A percentile compares a stretch with the other conserved stretches of the same genome.
Conservation (phyloP, 2,329 filamentous ascomycete species). For the Penicillium sp. region DNA sequence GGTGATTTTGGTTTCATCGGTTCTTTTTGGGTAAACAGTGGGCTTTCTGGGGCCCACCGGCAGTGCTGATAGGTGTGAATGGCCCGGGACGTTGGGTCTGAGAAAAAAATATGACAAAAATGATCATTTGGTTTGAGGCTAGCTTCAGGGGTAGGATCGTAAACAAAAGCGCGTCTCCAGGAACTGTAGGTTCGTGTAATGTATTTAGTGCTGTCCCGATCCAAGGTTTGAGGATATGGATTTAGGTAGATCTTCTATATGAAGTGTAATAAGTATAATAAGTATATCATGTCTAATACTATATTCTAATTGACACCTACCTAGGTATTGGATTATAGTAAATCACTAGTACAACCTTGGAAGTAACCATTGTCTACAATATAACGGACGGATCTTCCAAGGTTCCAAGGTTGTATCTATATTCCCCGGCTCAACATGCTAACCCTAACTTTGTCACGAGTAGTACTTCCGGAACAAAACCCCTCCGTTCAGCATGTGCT, state of each 20-base stretch:
- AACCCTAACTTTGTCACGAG: neutral
- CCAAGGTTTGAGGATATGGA: too few species aligned
- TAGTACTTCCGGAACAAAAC: too few species aligned
- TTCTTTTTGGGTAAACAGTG: slow-evolving; percentile 8
- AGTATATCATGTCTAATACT: neutral
- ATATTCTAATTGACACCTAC: too few species aligned
- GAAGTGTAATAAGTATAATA: neutral
- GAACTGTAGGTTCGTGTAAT: neutral
- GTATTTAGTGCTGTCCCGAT: too few species aligned
- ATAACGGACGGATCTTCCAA: too few species aligned
- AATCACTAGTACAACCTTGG: too few species aligned
- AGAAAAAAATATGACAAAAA: slow-evolving; percentile 1
- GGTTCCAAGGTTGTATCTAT: too few species aligned
- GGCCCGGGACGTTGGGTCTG: slow-evolving; percentile 15
- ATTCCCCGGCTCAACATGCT: too few species aligned
- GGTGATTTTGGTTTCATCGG: slow-evolving; percentile 7
- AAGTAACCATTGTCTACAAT: too few species aligned
- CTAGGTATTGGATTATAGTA: too few species aligned
- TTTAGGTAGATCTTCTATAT: too few species aligned
- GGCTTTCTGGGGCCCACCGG: slow-evolving; percentile 12
- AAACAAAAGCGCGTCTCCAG: slow-evolving; percentile 7
- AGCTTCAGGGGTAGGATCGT: slow-evolving; percentile 12
- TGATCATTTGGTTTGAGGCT: slow-evolving; percentile 25
- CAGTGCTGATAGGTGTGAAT: slow-evolving; percentile 6
- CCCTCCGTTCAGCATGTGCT: too few species aligned